A percentile compares a stretch with the other conserved stretches of the same genome.
phyloP scores from a whole-genome alignment of 352 stramenopile genomes.

The Pythium monospermum region DNA sequence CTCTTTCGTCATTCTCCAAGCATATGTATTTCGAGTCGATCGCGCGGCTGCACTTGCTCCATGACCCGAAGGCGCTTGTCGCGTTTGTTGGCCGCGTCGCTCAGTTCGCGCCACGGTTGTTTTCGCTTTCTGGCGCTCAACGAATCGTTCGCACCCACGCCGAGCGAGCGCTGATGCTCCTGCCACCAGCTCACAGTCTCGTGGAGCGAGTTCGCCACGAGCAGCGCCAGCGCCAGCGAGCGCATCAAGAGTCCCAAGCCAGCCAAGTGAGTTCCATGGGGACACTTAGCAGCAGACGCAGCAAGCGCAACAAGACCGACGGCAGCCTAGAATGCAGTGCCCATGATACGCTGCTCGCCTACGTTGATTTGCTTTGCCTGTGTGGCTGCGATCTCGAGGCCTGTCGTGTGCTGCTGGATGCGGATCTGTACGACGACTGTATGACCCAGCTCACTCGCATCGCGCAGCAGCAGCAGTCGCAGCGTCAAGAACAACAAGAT shows the following conservation, averaged over 20 bases:
- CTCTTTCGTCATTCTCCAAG: conserved; percentile 73
- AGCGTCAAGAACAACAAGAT: background rate
- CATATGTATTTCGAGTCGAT: conserved; percentile 87
- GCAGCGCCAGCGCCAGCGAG: background rate
- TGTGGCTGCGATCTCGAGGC: conserved; percentile 53
- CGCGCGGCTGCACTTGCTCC: conserved; percentile 70
- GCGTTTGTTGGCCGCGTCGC: conserved; percentile 59
- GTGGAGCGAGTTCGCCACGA: conserved; percentile 26
- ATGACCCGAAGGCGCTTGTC: conserved; percentile 48
- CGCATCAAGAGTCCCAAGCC: background rate
- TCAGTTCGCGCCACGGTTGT: conserved; percentile 56
- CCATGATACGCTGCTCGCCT: conserved; percentile 46
- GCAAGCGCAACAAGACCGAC: background rate
- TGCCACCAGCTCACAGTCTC: conserved; percentile 50
- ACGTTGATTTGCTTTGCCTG: conserved; percentile 49
- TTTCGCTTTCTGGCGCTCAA: conserved; percentile 47
- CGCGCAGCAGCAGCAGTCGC: conserved; percentile 10
- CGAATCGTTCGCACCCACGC: conserved; percentile 46
- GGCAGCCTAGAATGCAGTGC: conserved; percentile 3
- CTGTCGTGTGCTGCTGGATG: conserved; percentile 49
- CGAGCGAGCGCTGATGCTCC: conserved; percentile 59
- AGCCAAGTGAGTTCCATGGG: no score
- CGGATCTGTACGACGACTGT: conserved; percentile 59
- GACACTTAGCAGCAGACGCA: no score
- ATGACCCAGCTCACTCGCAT: conserved; percentile 28